These are phyloP conservation scores for Boletus coccyginus DNA, from an alignment of 768 basidiomycete genomes.

Conservation along the genomic window DNA sequence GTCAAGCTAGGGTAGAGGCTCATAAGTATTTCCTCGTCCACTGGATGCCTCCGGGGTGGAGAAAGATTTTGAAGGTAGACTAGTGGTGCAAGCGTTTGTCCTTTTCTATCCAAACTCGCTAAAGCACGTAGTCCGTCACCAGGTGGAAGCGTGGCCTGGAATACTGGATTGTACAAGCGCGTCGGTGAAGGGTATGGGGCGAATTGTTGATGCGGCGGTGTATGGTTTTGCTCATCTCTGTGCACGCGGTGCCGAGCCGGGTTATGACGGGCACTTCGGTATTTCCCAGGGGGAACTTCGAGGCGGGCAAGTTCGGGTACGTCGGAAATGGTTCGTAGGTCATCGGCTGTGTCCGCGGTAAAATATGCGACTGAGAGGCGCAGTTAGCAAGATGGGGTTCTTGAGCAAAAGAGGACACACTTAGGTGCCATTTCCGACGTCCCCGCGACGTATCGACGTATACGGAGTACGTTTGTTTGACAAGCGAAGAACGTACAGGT, in stretches of 20 bases:
- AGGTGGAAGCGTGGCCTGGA: slow-evolving; percentile 3
- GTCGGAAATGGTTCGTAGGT: slow-evolving; percentile 58
- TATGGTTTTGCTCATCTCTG: slow-evolving; percentile 25
- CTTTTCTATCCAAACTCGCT: slow-evolving; percentile 16
- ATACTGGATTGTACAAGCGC: slow-evolving; percentile 10
- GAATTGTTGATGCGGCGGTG: slow-evolving; percentile 24
- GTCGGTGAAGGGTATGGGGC: slow-evolving; percentile 32
- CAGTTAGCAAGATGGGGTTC: slow-evolving; percentile 2
- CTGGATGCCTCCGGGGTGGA: slow-evolving; percentile 61
- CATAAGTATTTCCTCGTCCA: slow-evolving; percentile 71
- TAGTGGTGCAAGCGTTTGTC: slow-evolving; percentile 53
- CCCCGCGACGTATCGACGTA: slow-evolving; percentile 64
- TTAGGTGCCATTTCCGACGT: slow-evolving; percentile 80
- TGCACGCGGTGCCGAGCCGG: slow-evolving; percentile 41
- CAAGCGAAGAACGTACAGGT: slow-evolving; percentile 46
- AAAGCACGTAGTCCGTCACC: not conserved
- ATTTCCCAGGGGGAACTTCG: slow-evolving; percentile 56
- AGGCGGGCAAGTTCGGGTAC: slow-evolving; percentile 51
- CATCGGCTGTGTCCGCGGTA: slow-evolving; percentile 57
- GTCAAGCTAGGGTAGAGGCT: slow-evolving; percentile 42
- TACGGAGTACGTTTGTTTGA: slow-evolving; percentile 82
- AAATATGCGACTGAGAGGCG: slow-evolving; percentile 66
- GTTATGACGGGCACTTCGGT: slow-evolving; percentile 61
- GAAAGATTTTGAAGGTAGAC: slow-evolving; percentile 59
- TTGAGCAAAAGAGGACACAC: slow-evolving; percentile 39